These are phyloP conservation scores for Aotearoamyces nothofagi DNA, from an alignment of 2,329 filamentous ascomycete species.

Conservation along the genomic window DNA sequence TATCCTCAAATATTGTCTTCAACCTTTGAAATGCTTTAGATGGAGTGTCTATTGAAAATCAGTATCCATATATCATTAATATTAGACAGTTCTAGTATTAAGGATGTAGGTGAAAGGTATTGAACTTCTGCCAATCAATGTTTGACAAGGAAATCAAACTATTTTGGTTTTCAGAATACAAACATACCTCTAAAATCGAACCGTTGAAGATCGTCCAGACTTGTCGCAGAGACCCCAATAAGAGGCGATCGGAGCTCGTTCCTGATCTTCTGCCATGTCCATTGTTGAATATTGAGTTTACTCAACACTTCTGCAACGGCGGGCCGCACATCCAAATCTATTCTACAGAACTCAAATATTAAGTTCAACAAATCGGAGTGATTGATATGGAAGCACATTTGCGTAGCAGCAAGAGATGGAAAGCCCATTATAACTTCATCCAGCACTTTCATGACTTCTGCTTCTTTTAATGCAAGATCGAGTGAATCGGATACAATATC, in stretches of 20 bases:
- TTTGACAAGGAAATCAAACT: no score
- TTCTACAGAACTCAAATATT: constrained; percentile 81
- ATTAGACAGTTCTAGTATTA: constrained; percentile 1
- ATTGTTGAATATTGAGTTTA: constrained; percentile 69
- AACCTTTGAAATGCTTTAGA: constrained; percentile 41
- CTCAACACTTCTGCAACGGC: constrained; percentile 72
- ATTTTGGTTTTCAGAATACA: no score
- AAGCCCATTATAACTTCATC: constrained; percentile 80
- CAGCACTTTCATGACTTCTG: constrained; percentile 83
- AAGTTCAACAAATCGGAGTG: constrained; percentile 75
- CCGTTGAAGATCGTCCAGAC: constrained; percentile 72
- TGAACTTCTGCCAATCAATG: no score
- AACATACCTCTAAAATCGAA: constrained; percentile 81
- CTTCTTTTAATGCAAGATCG: constrained; percentile 79
- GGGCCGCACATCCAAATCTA: constrained; percentile 52
- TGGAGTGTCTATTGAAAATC: constrained; percentile 29
- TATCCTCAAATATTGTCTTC: constrained; percentile 44
- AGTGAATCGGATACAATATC: constrained; percentile 82
- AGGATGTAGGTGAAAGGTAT: no score
- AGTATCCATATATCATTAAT: neutral
- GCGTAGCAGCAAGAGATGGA: constrained; percentile 52
- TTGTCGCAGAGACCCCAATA: constrained; percentile 75
- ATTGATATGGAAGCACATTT: constrained; percentile 82
- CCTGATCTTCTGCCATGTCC: constrained; percentile 71
- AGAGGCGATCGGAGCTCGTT: constrained; percentile 67